phyloP scores from a whole-genome alignment of 306 rosid genomes.

The Betula pendula region DNA sequence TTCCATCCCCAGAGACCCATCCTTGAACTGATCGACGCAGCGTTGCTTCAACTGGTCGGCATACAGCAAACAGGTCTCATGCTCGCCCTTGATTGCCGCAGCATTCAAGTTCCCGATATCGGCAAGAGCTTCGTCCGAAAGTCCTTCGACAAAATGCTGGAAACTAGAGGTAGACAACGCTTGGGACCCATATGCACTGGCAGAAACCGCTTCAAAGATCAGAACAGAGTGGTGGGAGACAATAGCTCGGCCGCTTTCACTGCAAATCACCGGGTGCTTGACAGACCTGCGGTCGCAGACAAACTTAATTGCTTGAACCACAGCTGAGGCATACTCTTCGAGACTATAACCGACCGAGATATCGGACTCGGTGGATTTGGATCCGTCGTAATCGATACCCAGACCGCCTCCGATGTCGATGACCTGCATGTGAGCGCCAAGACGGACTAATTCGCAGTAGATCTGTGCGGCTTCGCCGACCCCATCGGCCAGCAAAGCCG shows the following conservation, averaged over 20 bases:
- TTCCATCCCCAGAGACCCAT: slow-evolving; percentile 74
- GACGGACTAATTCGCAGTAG: slow-evolving; percentile 81
- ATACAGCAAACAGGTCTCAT: slow-evolving; percentile 55
- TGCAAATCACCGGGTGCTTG: slow-evolving; percentile 72
- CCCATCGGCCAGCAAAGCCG: slow-evolving; percentile 64
- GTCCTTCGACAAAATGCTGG: slow-evolving; percentile 56
- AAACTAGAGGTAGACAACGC: slow-evolving; percentile 42
- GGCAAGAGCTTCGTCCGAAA: slow-evolving; percentile 61
- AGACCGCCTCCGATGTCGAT: slow-evolving; percentile 90
- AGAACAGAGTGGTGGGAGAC: slow-evolving; percentile 86
- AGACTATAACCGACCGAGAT: slow-evolving; percentile 67
- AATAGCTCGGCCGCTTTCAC: slow-evolving; percentile 85
- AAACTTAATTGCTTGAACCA: slow-evolving; percentile 55
- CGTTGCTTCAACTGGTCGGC: slow-evolving; percentile 72
- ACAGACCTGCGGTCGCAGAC: slow-evolving; percentile 63
- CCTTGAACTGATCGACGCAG: slow-evolving; percentile 74
- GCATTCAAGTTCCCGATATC: slow-evolving; percentile 54
- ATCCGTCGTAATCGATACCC: slow-evolving; percentile 87
- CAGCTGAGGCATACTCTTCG: slow-evolving; percentile 74
- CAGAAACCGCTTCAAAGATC: slow-evolving; percentile 69
- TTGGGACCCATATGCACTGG: slow-evolving; percentile 33
- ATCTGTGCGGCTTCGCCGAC: slow-evolving; percentile 88
- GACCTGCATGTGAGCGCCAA: slow-evolving; percentile 79
- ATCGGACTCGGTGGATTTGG: slow-evolving; percentile 70
- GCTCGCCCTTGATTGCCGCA: slow-evolving; percentile 60